phyloP scores from a whole-genome alignment of 805 yeast species.

The Jamesozyma gamospora region DNA sequence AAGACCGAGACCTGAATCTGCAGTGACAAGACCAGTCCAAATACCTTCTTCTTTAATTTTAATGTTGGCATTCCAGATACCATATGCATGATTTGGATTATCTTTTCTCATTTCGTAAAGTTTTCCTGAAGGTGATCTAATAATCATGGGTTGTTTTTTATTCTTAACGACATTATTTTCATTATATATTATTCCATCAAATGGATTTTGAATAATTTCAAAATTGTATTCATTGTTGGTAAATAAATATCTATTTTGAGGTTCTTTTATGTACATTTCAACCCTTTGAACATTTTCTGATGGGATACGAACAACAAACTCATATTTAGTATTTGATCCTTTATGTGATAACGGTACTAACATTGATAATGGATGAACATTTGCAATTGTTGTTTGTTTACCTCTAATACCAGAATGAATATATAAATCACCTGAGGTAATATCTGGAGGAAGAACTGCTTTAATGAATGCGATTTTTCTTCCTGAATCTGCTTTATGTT shows the following conservation, averaged over 20 bases:
- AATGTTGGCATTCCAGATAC: slow-evolving; percentile 51
- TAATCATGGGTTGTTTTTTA: slow-evolving; percentile 45
- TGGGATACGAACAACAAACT: slow-evolving; percentile 64
- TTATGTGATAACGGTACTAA: slow-evolving; percentile 66
- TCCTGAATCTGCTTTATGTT: slow-evolving; percentile 41
- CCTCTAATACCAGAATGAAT: slow-evolving; percentile 65
- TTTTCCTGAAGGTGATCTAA: slow-evolving; percentile 81
- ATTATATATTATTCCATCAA: slow-evolving; percentile 35
- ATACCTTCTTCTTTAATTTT: slow-evolving; percentile 62
- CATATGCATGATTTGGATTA: slow-evolving; percentile 39
- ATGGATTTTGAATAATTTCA: slow-evolving; percentile 51
- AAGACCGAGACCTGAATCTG: slow-evolving; percentile 72
- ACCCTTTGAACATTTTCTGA: slow-evolving; percentile 56
- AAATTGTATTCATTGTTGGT: slow-evolving; percentile 55
- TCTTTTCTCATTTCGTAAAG: slow-evolving; percentile 47
- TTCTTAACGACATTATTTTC: slow-evolving; percentile 17
- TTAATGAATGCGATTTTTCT: slow-evolving; percentile 66
- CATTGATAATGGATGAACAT: slow-evolving; percentile 58
- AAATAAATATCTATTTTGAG: slow-evolving; percentile 60
- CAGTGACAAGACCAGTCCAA: slow-evolving; percentile 76
- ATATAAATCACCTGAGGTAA: slow-evolving; percentile 59
- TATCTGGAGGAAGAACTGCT: slow-evolving; percentile 66
- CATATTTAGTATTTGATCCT: slow-evolving; percentile 49
- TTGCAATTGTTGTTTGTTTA: slow-evolving; percentile 43
- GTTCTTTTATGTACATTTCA: slow-evolving; percentile 76